Base-by-base conservation (phyloP, 345 rosid species). In the Firmiana major region DNA sequence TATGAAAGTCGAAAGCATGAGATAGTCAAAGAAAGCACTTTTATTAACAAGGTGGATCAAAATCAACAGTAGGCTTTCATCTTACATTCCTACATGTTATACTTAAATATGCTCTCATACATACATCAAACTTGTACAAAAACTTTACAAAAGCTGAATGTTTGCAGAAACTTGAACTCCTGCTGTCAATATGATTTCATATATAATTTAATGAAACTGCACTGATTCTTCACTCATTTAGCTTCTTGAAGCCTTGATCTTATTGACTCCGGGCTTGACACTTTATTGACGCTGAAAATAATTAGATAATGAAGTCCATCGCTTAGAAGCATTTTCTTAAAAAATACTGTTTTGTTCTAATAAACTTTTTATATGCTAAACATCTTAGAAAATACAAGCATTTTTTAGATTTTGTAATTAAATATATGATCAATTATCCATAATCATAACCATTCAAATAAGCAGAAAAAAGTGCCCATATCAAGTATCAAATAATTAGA, bases 281-380 rank as follows among this genome's bases (percentile, higher is more conserved):
- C 73, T 77, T 88, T 94, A 83, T 87, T 90, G 74, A 92, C 68
- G 78, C 98, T 94, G 93, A 86, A 83, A 6, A 67, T 77, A 69
- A 64, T 55, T 0, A 3, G 43, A 28, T 70, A 31, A 5, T 7
- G 22, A 17, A 43, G 59, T 24, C 51, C 8, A 69, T 63, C 58
- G 53, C 36, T 55, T n/a, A 34, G 34, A 63, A 73, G 53, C 24
- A 46, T 45, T 28, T 75, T 9, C 28, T 70, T 63, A 17, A 2
- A 16, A 36, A 1, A 21, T 2, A 66, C 17, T 51, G 63, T 45
- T 55, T 16, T 36, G 43, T 40, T 75, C 38, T 19, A 11, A 46
- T 38, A 38, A 34, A 75, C 28, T 38, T 9, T 59, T 10, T 13
- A 62, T 3, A 22, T 22, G 10, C 45, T 38, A 40, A 66, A 63